Base-by-base conservation (phyloP, 805 yeast species). In the Zygotorulaspora danielsina region DNA sequence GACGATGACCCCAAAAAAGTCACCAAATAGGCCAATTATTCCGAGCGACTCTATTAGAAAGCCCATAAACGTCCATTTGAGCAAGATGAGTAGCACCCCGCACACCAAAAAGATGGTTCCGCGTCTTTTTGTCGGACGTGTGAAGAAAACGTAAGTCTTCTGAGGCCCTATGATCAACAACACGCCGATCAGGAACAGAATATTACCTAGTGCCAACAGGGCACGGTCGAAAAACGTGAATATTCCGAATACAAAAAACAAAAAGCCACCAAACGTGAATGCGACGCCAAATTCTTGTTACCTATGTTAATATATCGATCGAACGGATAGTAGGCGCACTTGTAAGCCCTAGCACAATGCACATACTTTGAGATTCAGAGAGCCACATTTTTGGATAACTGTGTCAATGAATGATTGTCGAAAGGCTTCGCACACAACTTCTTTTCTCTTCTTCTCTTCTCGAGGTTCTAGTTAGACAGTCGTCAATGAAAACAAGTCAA, bases 261-360 rank as follows among this genome's bases (percentile, higher is more conserved):
- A 56, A 34, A 81, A 75, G 6, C 80, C 96, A 22, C 82, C 84
- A 12, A 94, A 88, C 3, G 96, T 85, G 70, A 88, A 82, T 2
- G 86, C 96, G 13, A 86, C 96, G 25, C 97, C 97, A 55, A 82
- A 79, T 64, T 88, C 95, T 85, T 45, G 19, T n/a, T n/a, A n/a
- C n/a, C n/a, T n/a, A n/a, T n/a, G n/a, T n/a, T n/a, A n/a, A n/a
- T n/a, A n/a, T n/a, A n/a, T n/a, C n/a, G n/a, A 35, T 12, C 39
- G 40, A 15, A 9, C 0, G 24, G 37, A 28, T 39, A 36, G 52
- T 42, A 40, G 34, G 29, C 32, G 32, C n/a, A 24, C 17, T 22
- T n/a, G n/a, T n/a, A n/a, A n/a, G n/a, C n/a, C n/a, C n/a, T n/a
- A n/a, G n/a, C n/a, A n/a, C n/a, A n/a, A n/a, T n/a, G 20, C 30